phyloP scores from a whole-genome alignment of 148 eudicot species.

The Mesembryanthemum crystallinum region DNA sequence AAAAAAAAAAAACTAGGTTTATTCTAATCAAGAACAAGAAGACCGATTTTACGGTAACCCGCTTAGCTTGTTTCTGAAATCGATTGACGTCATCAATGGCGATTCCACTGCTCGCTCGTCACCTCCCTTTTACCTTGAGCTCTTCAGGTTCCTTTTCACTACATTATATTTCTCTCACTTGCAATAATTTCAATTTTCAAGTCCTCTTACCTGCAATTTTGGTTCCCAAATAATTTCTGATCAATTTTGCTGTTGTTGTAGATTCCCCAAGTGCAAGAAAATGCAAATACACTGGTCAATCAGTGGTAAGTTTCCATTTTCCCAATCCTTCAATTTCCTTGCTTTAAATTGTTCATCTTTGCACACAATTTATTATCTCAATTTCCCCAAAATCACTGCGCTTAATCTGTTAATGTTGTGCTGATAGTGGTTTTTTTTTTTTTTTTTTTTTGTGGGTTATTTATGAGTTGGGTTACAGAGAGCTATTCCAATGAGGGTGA shows the following conservation, averaged over 20 bases:
- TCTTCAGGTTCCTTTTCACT: constrained; percentile 19
- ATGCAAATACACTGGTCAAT: constrained; percentile 57
- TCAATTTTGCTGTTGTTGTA: neutral
- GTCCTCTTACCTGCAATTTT: neutral
- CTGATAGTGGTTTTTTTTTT: neutral
- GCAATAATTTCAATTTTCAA: neutral
- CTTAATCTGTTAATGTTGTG: neutral
- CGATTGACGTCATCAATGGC: constrained; percentile 20
- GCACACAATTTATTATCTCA: constrained; percentile 5
- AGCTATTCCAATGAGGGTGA: constrained; percentile 55
- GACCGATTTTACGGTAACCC: too few species aligned
- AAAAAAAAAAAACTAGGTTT: too few species aligned
- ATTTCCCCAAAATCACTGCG: neutral
- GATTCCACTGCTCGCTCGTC: constrained; percentile 17
- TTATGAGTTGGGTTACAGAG: constrained; percentile 36
- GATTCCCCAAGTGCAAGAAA: constrained; percentile 24
- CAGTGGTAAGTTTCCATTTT: constrained; percentile 40
- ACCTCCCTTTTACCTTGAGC: constrained; percentile 11
- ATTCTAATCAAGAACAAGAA: too few species aligned
- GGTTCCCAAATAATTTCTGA: neutral
- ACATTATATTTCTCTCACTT: neutral
- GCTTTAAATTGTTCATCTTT: neutral
- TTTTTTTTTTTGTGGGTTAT: neutral
- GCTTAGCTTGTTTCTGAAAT: neutral
- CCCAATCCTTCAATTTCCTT: neutral